Percentiles rank a stretch among this genome's conserved stretches.
Conservation (phyloP, 129 eudicot genomes). For the Tagetes patula region DNA sequence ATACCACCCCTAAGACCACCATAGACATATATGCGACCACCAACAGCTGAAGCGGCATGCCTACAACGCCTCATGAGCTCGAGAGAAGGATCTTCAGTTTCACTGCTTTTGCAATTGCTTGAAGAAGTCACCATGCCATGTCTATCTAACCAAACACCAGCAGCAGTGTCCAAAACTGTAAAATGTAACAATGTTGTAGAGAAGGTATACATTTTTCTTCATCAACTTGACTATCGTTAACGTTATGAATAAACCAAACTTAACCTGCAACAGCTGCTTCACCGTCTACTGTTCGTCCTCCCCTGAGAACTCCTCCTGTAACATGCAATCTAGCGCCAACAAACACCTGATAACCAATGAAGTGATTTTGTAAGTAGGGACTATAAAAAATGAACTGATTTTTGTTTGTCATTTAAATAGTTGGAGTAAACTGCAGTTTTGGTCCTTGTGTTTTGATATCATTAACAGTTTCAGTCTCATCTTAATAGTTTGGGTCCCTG, state of each 20-base stretch:
- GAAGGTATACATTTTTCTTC: too few species aligned
- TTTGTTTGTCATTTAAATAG: too few species aligned
- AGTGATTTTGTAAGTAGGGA: too few species aligned
- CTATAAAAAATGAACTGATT: too few species aligned
- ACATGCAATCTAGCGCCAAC: constrained; percentile 99
- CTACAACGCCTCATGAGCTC: constrained; percentile 93
- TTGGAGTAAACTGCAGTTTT: too few species aligned
- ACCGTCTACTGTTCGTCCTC: constrained; percentile 94
- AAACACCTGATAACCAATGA: constrained; percentile 63
- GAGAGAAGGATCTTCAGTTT: constrained; percentile 97
- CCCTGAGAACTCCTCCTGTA: constrained; percentile 89
- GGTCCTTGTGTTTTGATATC: too few species aligned
- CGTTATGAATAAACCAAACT: neutral
- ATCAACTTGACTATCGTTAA: too few species aligned
- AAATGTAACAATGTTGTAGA: too few species aligned
- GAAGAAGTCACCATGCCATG: constrained; percentile 90
- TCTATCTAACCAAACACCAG: constrained; percentile 99
- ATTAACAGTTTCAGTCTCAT: too few species aligned
- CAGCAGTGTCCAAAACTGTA: constrained; percentile 50
- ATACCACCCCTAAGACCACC: constrained; percentile 98
- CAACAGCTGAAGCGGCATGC: constrained; percentile 96
- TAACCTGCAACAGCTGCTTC: constrained; percentile 95
- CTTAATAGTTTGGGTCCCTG: too few species aligned
- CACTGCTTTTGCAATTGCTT: constrained; percentile 90
- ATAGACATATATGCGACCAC: constrained; percentile 82